Percentiles rank a stretch among this genome's conserved stretches.
phyloP scores from a whole-genome alignment of 2,329 filamentous ascomycete genomes.

The Epichloe coenophiala region DNA sequence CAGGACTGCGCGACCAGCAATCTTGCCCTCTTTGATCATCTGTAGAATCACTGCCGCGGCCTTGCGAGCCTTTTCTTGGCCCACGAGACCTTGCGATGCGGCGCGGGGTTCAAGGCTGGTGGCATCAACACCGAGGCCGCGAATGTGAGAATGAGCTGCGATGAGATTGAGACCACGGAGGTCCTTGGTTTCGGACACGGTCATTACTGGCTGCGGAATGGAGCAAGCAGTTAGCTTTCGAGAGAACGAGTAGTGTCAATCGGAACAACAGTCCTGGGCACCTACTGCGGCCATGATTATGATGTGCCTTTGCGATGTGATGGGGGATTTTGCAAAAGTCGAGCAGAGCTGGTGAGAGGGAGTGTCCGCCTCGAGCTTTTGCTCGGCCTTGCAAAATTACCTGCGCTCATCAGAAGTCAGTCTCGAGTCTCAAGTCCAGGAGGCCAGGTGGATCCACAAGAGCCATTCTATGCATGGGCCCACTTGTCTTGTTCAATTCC shows the following conservation, averaged over 20 bases:
- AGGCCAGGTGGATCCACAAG: neutral
- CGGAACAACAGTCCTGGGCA: conserved; percentile 5
- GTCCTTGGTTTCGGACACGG: conserved; percentile 90
- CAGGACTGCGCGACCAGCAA: conserved; percentile 84
- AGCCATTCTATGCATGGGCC: neutral
- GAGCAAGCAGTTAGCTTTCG: neutral
- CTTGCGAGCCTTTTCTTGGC: conserved; percentile 92
- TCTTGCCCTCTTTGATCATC: conserved; percentile 99
- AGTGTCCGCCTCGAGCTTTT: neutral
- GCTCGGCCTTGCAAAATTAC: conserved; percentile 4
- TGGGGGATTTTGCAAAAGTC: neutral
- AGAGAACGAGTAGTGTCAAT: neutral
- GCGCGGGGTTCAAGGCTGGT: conserved; percentile 79
- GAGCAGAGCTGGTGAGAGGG: neutral
- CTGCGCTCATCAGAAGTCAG: neutral
- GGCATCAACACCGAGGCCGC: conserved; percentile 82
- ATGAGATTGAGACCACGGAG: conserved; percentile 94
- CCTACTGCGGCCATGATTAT: conserved; percentile 40
- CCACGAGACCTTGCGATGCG: conserved; percentile 84
- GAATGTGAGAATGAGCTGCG: conserved; percentile 95
- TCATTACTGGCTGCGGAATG: conserved; percentile 43
- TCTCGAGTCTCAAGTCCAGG: too few species aligned
- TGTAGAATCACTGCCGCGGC: conserved; percentile 91
- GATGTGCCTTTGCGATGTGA: conserved; percentile 1
- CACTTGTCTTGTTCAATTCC: neutral